phyloP scores from a whole-genome alignment of 805 yeast genomes.

The Ogataea dorogensis region DNA sequence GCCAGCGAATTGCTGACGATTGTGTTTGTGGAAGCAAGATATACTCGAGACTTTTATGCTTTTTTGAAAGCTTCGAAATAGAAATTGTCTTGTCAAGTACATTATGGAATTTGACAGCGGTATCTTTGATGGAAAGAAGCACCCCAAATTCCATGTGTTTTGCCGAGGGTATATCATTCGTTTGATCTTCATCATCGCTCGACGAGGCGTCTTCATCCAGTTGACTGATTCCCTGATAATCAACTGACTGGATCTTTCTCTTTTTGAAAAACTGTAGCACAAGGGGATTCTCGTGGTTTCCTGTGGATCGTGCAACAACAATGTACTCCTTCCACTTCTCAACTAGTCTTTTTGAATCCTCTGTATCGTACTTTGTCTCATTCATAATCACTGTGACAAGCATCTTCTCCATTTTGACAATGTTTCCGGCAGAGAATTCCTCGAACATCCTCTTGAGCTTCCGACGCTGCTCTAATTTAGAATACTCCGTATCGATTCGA shows the following conservation, averaged over 20 bases:
- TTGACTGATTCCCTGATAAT: conserved; percentile 11
- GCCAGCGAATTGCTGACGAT: conserved; percentile 60
- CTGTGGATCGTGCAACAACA: conserved; percentile 68
- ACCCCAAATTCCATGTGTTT: conserved; percentile 21
- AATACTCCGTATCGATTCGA: conserved; percentile 17
- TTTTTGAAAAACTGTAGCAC: conserved; percentile 60
- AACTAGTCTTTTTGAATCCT: conserved; percentile 49
- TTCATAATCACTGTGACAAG: conserved; percentile 54
- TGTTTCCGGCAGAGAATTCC: conserved; percentile 51
- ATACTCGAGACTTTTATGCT: conserved; percentile 32
- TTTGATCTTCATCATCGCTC: conserved; percentile 12
- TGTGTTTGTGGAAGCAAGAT: conserved; percentile 56
- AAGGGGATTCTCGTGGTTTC: conserved; percentile 49
- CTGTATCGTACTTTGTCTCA: conserved; percentile 29
- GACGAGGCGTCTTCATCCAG: conserved; percentile 12
- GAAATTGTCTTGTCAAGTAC: conserved; percentile 69
- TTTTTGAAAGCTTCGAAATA: conserved; percentile 34
- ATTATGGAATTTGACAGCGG: conserved; percentile 55
- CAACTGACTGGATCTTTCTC: conserved; percentile 35
- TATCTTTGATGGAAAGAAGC: conserved; percentile 21
- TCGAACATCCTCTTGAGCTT: conserved; percentile 31
- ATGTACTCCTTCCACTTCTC: conserved; percentile 82
- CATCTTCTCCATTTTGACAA: conserved; percentile 65
- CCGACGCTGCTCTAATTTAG: conserved; percentile 22
- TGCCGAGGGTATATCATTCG: conserved; percentile 1